Evolutionary conservation across 345 rosid species (phyloP).

Genomic region (Syzygium aqueum): DNA sequence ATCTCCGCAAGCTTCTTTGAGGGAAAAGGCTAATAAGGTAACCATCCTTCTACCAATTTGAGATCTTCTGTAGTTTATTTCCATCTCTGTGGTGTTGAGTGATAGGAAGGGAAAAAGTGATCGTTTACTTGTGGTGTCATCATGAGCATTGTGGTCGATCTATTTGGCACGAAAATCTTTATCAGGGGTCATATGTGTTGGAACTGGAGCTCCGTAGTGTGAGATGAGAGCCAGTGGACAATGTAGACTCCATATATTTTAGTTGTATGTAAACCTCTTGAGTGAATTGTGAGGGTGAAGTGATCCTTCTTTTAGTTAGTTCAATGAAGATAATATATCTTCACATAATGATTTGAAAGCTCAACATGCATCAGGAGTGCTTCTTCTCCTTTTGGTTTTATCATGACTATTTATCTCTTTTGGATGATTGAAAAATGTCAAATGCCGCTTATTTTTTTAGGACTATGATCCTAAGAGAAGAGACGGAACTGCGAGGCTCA

Average conservation of each 20-base stretch:
- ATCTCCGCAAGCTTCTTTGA: conserved; percentile 84
- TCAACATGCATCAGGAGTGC: background rate
- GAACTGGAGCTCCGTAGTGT: background rate
- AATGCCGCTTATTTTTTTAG: background rate
- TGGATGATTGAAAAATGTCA: background rate
- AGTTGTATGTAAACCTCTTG: background rate
- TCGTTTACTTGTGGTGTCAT: background rate
- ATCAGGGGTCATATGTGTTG: background rate
- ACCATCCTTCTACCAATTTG: background rate
- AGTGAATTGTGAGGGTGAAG: background rate
- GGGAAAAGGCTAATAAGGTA: conserved; percentile 88
- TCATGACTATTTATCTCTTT: background rate
- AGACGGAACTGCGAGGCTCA: background rate
- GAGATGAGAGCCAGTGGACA: background rate
- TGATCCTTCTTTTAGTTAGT: background rate
- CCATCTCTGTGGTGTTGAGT: background rate
- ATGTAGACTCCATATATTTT: background rate
- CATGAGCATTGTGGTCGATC: background rate
- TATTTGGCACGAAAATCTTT: background rate
- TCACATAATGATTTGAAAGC: background rate
- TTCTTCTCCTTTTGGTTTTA: background rate
- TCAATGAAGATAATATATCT: background rate
- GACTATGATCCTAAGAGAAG: background rate
- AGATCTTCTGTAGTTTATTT: background rate
- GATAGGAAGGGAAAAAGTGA: background rate